Evolutionary conservation across 2,329 filamentous ascomycete genomes (phyloP).

Genomic region (Zymoseptoria tritici): DNA sequence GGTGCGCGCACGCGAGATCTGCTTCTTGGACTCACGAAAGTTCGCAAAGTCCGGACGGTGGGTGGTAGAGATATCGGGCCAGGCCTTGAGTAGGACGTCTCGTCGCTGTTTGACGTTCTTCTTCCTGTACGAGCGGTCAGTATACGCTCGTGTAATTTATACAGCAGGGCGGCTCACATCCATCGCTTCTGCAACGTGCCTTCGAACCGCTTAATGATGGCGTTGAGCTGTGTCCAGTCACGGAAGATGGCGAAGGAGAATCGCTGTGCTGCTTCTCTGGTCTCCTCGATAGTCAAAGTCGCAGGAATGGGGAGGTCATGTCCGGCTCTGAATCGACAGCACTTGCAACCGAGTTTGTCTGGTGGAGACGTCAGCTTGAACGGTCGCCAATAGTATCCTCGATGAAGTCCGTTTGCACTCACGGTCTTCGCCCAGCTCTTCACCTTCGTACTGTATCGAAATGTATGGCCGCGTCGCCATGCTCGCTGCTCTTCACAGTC

Average conservation of each 20-base stretch:
- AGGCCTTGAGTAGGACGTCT: slow-evolving; percentile 41
- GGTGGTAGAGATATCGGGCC: slow-evolving; percentile 43
- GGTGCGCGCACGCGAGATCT: slow-evolving; percentile 12
- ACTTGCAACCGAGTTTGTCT: not conserved
- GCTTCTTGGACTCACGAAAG: slow-evolving; percentile 21
- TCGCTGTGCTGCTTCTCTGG: slow-evolving; percentile 15
- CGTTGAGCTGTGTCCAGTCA: slow-evolving; percentile 31
- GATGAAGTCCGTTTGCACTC: not conserved
- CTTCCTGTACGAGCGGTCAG: slow-evolving; percentile 31
- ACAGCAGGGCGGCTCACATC: slow-evolving; percentile 22
- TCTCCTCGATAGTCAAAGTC: slow-evolving; percentile 14
- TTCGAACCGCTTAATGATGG: slow-evolving; percentile 46
- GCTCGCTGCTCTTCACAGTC: not conserved
- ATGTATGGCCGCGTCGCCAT: slow-evolving; percentile 12
- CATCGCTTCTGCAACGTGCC: slow-evolving; percentile 47
- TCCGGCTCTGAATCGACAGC: not conserved
- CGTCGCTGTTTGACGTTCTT: slow-evolving; percentile 43
- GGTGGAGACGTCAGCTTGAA: not conserved
- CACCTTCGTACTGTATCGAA: slow-evolving; percentile 17
- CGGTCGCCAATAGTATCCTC: too few relatives aligned
- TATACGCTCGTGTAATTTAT: not conserved
- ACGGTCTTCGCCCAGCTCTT: slow-evolving; percentile 14
- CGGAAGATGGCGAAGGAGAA: slow-evolving; percentile 30
- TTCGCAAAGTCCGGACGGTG: slow-evolving; percentile 48
- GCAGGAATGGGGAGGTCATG: slow-evolving; percentile 17